Evolutionary conservation across 2,329 filamentous ascomycete species (phyloP).

Genomic region (Pseudophaeomoniella oleicola): DNA sequence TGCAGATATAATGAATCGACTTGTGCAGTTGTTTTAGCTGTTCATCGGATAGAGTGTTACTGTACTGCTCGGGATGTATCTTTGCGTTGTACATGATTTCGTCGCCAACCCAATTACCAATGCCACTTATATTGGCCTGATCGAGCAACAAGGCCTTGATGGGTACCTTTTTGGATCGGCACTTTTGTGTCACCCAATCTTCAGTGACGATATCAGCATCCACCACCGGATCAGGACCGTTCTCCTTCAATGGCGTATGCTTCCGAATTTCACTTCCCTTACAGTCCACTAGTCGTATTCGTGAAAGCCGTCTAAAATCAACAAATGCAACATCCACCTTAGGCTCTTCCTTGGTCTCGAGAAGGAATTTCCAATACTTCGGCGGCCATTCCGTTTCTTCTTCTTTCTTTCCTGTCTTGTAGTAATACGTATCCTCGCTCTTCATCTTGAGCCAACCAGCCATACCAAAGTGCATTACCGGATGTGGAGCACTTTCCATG

Average conservation of each 20-base stretch:
- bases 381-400: constrained; percentile 63
- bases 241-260: constrained; percentile 67
- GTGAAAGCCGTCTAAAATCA: constrained; percentile 63
- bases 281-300: constrained; percentile 72
- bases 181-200: constrained; percentile 56
- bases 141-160: constrained; percentile 82
- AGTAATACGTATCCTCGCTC: constrained; percentile 63
- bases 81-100: constrained; percentile 82
- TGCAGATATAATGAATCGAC: constrained; percentile 64
- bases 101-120: constrained; percentile 96
- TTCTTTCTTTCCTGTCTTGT: constrained; percentile 46
- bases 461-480: constrained; percentile 75
- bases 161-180: constrained; percentile 65
- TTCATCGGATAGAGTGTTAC: constrained; percentile 58
- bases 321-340: constrained; percentile 64
- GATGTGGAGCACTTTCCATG: constrained; percentile 63
- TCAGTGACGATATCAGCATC: constrained; percentile 66
- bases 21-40: constrained; percentile 61
- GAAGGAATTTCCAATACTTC: constrained; percentile 72
- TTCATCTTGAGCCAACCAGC: constrained; percentile 78
- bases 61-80: constrained; percentile 87
- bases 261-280: constrained; percentile 61
- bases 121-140: constrained; percentile 75
- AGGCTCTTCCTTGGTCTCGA: constrained; percentile 42
- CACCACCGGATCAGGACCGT: constrained; percentile 82